phyloP scores from a whole-genome alignment of 257 asterid genomes.

The Euphrasia confusa region DNA sequence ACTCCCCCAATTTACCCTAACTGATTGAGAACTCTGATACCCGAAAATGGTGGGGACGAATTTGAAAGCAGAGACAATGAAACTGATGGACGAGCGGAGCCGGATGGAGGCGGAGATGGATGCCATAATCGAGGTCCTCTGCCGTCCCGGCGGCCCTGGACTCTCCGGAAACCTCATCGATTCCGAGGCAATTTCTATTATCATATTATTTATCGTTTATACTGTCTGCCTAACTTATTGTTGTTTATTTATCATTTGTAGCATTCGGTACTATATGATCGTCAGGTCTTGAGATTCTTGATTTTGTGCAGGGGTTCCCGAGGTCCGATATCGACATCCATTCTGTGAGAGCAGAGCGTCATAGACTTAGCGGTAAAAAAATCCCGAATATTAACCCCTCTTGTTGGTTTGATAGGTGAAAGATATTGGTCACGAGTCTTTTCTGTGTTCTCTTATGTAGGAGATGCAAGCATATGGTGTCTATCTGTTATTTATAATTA shows the following conservation, averaged over 20 bases:
- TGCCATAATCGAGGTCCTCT: conserved; percentile 65
- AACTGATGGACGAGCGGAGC: conserved; percentile 68
- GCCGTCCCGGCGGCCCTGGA: conserved; percentile 84
- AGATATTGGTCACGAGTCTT: background rate
- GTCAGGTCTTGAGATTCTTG: conserved; percentile 3
- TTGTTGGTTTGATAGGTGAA: background rate
- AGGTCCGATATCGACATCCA: conserved; percentile 79
- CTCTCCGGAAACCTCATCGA: conserved; percentile 76
- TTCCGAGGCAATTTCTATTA: conserved; percentile 46
- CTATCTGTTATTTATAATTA: too few species aligned
- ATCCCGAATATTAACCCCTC: background rate
- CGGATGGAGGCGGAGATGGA: conserved; percentile 76
- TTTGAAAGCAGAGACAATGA: conserved; percentile 77
- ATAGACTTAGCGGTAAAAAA: conserved; percentile 65
- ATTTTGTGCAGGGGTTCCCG: conserved; percentile 84
- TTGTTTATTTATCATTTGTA: background rate
- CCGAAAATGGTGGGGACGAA: conserved; percentile 73
- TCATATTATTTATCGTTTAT: background rate
- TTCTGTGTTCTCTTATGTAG: background rate
- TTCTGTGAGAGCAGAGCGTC: conserved; percentile 67
- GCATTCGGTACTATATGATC: background rate
- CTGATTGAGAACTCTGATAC: conserved; percentile 13
- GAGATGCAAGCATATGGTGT: conserved; percentile 12
- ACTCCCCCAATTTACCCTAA: background rate
- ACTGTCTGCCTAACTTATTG: background rate